These are phyloP conservation scores for Coemansia aciculifera DNA, from an alignment of 192 early-diverging fungal genomes.

Conservation along the genomic window DNA sequence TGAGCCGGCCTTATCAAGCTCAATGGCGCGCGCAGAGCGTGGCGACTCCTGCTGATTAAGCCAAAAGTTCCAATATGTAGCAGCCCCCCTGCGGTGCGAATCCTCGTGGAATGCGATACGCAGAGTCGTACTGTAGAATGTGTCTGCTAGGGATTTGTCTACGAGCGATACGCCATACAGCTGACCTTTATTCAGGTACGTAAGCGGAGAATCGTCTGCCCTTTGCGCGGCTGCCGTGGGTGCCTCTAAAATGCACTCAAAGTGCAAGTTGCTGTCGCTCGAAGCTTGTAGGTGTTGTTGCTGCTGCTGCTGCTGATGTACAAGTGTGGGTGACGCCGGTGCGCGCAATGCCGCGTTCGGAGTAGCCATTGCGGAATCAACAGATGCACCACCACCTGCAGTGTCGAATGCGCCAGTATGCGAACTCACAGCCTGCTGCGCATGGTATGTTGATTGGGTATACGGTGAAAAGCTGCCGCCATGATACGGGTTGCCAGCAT, in stretches of 20 bases:
- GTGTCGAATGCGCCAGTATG: conserved; percentile 16
- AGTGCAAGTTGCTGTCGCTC: conserved; percentile 25
- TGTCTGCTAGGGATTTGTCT: conserved; percentile 55
- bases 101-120: conserved; percentile 74
- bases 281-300: conserved; percentile 7
- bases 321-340: conserved; percentile 10
- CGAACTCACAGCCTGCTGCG: conserved; percentile 15
- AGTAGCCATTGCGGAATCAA: conserved; percentile 26
- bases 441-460: conserved; percentile 32
- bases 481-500: conserved; percentile 22
- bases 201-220: conserved; percentile 61
- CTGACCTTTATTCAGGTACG: conserved; percentile 74
- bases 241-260: conserved; percentile 47
- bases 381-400: neutral
- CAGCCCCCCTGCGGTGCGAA: conserved; percentile 61
- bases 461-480: conserved; percentile 25
- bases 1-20: conserved; percentile 63
- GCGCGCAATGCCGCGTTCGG: conserved; percentile 16
- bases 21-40: conserved; percentile 61
- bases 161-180: conserved; percentile 59
- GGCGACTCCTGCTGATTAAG: conserved; percentile 66
- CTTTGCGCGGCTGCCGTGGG: conserved; percentile 51
- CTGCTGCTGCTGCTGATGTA: conserved; percentile 19
- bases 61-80: conserved; percentile 74
- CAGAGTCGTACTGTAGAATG: conserved; percentile 58